Base-by-base conservation (phyloP, 306 rosid genomes). In the Quercus robur region DNA sequence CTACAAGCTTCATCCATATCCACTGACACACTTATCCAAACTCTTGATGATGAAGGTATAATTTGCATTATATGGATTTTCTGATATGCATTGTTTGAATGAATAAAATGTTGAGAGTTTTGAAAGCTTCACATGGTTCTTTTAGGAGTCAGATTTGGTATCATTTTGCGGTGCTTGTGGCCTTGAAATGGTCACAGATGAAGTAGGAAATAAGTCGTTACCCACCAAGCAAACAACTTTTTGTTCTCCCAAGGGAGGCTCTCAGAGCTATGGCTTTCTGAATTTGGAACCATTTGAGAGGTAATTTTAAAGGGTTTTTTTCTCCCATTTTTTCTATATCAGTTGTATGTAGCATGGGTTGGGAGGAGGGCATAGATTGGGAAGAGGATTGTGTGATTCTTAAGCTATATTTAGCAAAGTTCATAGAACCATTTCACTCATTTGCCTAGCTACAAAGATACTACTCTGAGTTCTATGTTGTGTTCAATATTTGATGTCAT, bases 1-100 rank as follows among this genome's bases (percentile, higher is more conserved):
- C 59, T 93, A 95, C 92, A 95, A 93, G 86, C 99, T 93, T 86
- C 91, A 90, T 80, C 94, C 97, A 19, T 95, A 91, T 82, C 92
- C 96, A 70, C 66, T 95, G 78, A 49, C 77, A 7, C 83, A 86
- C 79, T 88, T 95, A 25, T 89, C 97, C 57, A 80, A 79, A 67
- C 85, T 84, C 77, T 82, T 95, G 84, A 88, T 91, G 88, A 91
- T 93, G 92, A 84, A 84, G 99, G 99, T 93, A 88, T 77, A 67
- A 70, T 72, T 81, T 71, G 51, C 70, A 25, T 63, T 83, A 56
- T 44, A 30, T 77, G 58, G 41, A 49, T 20, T 44, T 38, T 21
- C 52, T n/a, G 23, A 25, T 62, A n/a, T 44, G 15, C 33, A 18
- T 63, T 55, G 28, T 23, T 20, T 68, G 26, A 11, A 14, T 35